Percentiles rank a stretch among this genome's conserved stretches.
Conservation (phyloP, 768 basidiomycete genomes). For the Amanita rimosa region DNA sequence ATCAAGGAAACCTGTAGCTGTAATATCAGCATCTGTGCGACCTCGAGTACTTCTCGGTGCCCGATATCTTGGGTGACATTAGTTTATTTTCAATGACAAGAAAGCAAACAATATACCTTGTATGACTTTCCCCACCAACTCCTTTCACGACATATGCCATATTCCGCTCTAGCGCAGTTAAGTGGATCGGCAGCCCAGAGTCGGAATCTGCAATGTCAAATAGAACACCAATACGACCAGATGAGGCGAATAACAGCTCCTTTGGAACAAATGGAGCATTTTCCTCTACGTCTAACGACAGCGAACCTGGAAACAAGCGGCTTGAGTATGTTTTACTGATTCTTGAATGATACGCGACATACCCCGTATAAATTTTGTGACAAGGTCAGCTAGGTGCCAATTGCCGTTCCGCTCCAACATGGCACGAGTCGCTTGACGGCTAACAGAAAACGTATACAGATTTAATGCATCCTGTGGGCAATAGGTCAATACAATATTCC, state of each 20-base stretch:
- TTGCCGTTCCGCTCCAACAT: slow-evolving; percentile 53
- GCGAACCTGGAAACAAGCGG: slow-evolving; percentile 31
- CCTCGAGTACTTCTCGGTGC: slow-evolving; percentile 48
- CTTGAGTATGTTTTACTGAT: neutral
- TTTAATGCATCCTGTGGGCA: slow-evolving; percentile 51
- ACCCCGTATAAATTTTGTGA: slow-evolving; percentile 70
- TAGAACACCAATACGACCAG: slow-evolving; percentile 70
- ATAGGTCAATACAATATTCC: neutral
- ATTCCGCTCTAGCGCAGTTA: slow-evolving; percentile 71
- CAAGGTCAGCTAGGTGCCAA: slow-evolving; percentile 67
- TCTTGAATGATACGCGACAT: slow-evolving; percentile 8
- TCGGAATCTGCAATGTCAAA: slow-evolving; percentile 42
- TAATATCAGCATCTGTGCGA: slow-evolving; percentile 41
- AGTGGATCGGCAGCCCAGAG: slow-evolving; percentile 30
- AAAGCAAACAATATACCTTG: slow-evolving; percentile 31
- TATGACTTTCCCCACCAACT: slow-evolving; percentile 47
- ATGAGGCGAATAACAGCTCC: slow-evolving; percentile 66
- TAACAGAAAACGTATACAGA: slow-evolving; percentile 49
- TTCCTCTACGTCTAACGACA: slow-evolving; percentile 34
- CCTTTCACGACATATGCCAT: slow-evolving; percentile 41
- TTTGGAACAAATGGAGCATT: slow-evolving; percentile 36
- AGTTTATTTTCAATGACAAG: neutral
- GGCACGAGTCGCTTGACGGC: slow-evolving; percentile 27
- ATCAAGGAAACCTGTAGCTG: slow-evolving; percentile 73
- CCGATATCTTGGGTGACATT: slow-evolving; percentile 1